phyloP scores from a whole-genome alignment of 2,329 filamentous ascomycete species.

The Neofusicoccum parvum region DNA sequence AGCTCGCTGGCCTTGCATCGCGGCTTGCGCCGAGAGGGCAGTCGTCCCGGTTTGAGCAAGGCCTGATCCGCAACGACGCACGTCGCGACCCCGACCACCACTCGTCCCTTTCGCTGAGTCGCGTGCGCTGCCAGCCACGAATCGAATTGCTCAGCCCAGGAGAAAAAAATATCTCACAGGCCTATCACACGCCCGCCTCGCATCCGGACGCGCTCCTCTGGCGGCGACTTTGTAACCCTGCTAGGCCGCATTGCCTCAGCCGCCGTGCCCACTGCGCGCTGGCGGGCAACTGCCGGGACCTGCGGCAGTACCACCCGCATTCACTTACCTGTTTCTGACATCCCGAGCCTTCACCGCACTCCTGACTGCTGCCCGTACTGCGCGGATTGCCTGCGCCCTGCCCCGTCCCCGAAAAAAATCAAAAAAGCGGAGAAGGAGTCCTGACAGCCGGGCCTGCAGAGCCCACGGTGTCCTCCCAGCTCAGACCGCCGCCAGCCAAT shows the following conservation, averaged over 20 bases:
- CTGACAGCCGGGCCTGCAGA: not conserved
- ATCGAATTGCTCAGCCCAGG: not conserved
- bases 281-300: constrained; percentile 4
- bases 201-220: not conserved
- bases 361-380: not conserved
- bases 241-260: constrained; percentile 8
- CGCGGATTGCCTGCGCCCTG: not conserved
- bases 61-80: not conserved
- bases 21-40: not conserved
- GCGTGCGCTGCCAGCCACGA: not conserved
- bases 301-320: constrained; percentile 1
- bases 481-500: constrained; percentile 4
- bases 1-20: not conserved
- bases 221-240: constrained; percentile 1
- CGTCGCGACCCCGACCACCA: not conserved
- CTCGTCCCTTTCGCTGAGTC: not conserved
- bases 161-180: not conserved
- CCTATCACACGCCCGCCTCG: not conserved
- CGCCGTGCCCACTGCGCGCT: not conserved
- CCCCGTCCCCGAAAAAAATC: not conserved
- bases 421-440: constrained; percentile 13
- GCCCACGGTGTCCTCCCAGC: not conserved
- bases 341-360: not conserved
- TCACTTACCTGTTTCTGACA: constrained; percentile 2
- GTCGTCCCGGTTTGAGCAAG: not conserved